These are phyloP conservation scores for Picea engelmannii DNA, from an alignment of 83 land plant species.

Conservation along the genomic window DNA sequence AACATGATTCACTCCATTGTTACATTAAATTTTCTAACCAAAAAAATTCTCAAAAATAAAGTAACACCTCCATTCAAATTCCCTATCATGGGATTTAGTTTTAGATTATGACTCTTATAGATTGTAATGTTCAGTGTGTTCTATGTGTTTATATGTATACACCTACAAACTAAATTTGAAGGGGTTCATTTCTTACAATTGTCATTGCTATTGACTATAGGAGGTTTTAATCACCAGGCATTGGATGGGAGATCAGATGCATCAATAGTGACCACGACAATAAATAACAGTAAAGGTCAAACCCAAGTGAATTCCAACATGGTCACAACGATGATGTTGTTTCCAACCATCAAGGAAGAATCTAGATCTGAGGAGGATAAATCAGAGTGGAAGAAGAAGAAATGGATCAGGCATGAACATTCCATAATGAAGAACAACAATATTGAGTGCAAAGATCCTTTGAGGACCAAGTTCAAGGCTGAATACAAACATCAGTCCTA, in stretches of 20 bases:
- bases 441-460: too few relatives aligned
- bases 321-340: neutral
- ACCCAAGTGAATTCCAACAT: neutral
- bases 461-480: too few relatives aligned
- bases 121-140: too few relatives aligned
- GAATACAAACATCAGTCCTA: too few relatives aligned
- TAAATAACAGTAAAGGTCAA: slow-evolving; percentile 9
- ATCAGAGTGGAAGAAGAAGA: slow-evolving; percentile 1
- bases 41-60: too few relatives aligned
- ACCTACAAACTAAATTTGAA: too few relatives aligned
- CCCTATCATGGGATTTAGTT: too few relatives aligned
- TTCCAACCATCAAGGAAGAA: slow-evolving; percentile 21
- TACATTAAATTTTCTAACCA: too few relatives aligned
- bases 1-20: too few relatives aligned
- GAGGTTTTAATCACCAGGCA: neutral
- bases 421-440: slow-evolving; percentile 10
- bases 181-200: neutral
- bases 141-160: too few relatives aligned
- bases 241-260: neutral
- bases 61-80: too few relatives aligned
- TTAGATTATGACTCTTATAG: too few relatives aligned
- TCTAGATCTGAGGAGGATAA: slow-evolving; percentile 9
- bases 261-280: neutral
- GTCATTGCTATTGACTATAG: neutral
- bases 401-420: slow-evolving; percentile 3